These are phyloP conservation scores for Fraxinus ornus DNA, from an alignment of 305 asterid genomes.

Conservation along the genomic window DNA sequence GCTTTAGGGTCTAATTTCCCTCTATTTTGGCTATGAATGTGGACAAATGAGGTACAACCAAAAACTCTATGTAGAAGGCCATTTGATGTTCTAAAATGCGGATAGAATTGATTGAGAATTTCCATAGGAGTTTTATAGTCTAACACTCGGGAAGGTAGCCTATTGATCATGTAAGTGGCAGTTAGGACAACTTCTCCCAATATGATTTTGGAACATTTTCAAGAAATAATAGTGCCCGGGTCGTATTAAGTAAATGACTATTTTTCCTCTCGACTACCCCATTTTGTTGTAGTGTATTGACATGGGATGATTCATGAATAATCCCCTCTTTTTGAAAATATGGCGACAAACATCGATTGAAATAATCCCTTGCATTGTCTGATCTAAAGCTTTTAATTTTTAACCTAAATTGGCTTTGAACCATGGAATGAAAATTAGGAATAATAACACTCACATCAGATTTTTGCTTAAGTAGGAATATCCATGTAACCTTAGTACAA, in stretches of 20 bases:
- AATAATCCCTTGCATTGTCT: neutral
- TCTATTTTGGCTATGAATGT: neutral
- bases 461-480: neutral
- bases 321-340: neutral
- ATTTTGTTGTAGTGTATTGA: neutral
- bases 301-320: neutral
- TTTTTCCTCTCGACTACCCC: neutral
- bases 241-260: neutral
- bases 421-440: neutral
- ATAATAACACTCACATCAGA: neutral
- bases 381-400: neutral
- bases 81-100: neutral
- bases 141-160: neutral
- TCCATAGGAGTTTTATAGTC: neutral
- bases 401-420: neutral
- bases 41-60: neutral
- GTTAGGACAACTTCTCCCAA: neutral
- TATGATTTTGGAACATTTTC: neutral
- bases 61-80: neutral
- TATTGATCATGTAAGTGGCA: neutral
- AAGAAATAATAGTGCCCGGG: neutral
- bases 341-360: neutral
- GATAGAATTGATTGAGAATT: neutral
- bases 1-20: neutral
- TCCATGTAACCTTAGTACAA: neutral